Evolutionary conservation across 306 rosid species (phyloP), one percentile per base, ranked within the genome.

Genomic region (Rosa lucieae): DNA sequence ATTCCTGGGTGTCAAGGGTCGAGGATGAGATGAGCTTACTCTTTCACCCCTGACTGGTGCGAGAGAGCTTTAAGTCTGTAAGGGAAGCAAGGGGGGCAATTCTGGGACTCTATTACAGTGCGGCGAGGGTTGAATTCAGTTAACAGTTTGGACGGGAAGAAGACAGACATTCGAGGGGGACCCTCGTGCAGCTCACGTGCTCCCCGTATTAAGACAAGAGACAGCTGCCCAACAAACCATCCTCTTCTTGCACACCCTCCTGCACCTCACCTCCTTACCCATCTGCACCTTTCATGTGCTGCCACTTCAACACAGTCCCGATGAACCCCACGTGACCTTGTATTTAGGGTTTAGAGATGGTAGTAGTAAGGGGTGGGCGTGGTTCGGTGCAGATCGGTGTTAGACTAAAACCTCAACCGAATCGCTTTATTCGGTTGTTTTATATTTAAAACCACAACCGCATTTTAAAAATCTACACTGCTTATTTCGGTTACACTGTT

Each of bases 161-260:
- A 82, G 84, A 83, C 82, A 91, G 80, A 88, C 86, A 88, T 85
- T 89, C 79, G 73, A 77, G 82, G 72, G 81, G 90, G 86, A 67
- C 84, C 91, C 81, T 49, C 84, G 82, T 86, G 87, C 82, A 59
- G 73, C 82, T 86, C 81, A 89, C 88, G 93, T 84, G 85, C 79
- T 66, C 76, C 58, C 82, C 12, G 53, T 65, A 76, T 80, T 51
- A 48, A 76, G 85, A 70, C 80, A 84, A 83, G 72, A 58, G 85
- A 85, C 85, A 83, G 79, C 78, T 83, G 82, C 86, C 83, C 83
- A 83, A 85, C 89, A 88, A 81, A 79, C 76, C 75, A 52, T 62
- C 58, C 76, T 66, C 79, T 77, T 75, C 37, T 32, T 32, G 37
- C 37, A 32, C 37, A 32, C 37, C 77, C 35, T 5, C 58, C 75